Percentiles rank a stretch among this genome's conserved stretches.
These are phyloP conservation scores for Geotrichum restrictum DNA, from an alignment of 1,139 yeast genomes.

Conservation along the genomic window DNA sequence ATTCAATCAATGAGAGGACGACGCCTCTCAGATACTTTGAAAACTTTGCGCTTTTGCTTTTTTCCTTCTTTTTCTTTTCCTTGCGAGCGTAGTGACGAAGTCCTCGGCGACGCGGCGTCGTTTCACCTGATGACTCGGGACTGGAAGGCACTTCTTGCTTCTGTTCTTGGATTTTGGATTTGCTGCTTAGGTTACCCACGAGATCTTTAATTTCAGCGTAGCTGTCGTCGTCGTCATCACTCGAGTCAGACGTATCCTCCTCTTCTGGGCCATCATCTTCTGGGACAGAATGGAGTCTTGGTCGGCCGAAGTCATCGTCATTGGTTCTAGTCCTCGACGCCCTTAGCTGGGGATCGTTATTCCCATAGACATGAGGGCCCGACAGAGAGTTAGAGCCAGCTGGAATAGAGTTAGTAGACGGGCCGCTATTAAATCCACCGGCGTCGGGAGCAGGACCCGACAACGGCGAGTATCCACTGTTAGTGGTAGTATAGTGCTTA, in stretches of 20 bases:
- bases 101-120: slow-evolving; percentile 21
- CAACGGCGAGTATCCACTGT: not conserved
- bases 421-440: not conserved
- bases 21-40: slow-evolving; percentile 29
- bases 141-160: slow-evolving; percentile 18
- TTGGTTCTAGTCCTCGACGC: not conserved
- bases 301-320: slow-evolving; percentile 10
- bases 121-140: slow-evolving; percentile 16
- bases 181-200: slow-evolving; percentile 27
- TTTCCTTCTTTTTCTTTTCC: slow-evolving; percentile 12
- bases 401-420: too few relatives aligned
- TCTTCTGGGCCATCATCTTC: not conserved
- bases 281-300: not conserved
- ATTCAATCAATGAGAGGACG: slow-evolving; percentile 31
- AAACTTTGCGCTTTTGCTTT: slow-evolving; percentile 17
- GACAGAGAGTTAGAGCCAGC: too few relatives aligned
- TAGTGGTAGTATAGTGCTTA: not conserved
- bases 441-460: not conserved
- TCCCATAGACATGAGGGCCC: slow-evolving; percentile 7
- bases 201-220: slow-evolving; percentile 34
- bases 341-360: not conserved
- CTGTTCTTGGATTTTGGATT: slow-evolving; percentile 18
- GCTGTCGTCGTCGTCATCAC: slow-evolving; percentile 28
- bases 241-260: slow-evolving; percentile 25
- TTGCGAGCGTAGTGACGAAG: slow-evolving; percentile 17